Evolutionary conservation across 1,139 yeast species (phyloP).

Genomic region (Torulaspora globosa): DNA sequence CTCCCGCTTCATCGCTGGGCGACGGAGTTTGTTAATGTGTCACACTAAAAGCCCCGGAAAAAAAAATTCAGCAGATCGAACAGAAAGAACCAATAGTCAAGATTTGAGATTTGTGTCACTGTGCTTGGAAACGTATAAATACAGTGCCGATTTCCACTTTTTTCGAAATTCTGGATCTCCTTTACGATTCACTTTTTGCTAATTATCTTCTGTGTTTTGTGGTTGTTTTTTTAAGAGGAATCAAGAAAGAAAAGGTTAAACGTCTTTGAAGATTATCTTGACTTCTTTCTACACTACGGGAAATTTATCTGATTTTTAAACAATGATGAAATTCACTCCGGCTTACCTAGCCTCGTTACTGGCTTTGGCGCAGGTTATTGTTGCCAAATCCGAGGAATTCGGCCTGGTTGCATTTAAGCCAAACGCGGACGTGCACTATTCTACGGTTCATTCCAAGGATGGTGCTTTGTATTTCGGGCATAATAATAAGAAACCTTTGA

Average conservation of each 20-base stretch:
- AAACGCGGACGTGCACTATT: slow-evolving; percentile 36
- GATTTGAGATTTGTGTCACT: slow-evolving; percentile 1
- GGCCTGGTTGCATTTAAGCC: slow-evolving; percentile 36
- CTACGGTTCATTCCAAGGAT: slow-evolving; percentile 19
- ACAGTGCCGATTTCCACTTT: slow-evolving; percentile 3
- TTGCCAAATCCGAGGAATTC: slow-evolving; percentile 38
- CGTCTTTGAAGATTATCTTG: not conserved
- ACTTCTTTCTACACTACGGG: slow-evolving; percentile 3
- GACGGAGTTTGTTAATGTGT: not conserved
- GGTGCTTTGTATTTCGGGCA: slow-evolving; percentile 21
- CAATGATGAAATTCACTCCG: slow-evolving; percentile 7
- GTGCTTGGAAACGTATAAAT: slow-evolving; percentile 4
- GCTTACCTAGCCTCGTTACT: slow-evolving; percentile 7
- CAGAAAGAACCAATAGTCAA: not conserved
- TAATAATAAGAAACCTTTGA: slow-evolving; percentile 12
- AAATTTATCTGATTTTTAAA: not conserved
- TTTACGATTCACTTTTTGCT: slow-evolving; percentile 3
- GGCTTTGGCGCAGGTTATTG: slow-evolving; percentile 6
- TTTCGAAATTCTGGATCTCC: not conserved
- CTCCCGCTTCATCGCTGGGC: not conserved
- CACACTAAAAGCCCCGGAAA: not conserved
- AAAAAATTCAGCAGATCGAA: not conserved
- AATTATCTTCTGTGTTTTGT: not conserved
- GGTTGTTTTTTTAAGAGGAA: not conserved
- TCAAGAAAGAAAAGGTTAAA: slow-evolving; percentile 5